A percentile compares a stretch with the other conserved stretches of the same genome.
Conservation (phyloP, 176 grass and related monocot species). For the Triticum monococcum region DNA sequence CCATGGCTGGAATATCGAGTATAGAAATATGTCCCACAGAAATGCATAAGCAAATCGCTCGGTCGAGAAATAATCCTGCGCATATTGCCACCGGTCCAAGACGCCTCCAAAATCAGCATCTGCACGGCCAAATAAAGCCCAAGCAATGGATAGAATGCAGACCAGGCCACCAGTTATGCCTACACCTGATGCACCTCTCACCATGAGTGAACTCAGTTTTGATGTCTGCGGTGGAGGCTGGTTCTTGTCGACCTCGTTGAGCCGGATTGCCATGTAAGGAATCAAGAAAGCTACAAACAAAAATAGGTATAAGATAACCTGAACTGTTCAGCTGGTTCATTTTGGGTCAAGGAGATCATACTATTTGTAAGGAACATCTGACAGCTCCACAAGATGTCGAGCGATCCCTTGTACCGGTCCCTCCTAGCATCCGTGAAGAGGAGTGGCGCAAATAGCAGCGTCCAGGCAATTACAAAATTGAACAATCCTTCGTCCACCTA, state of each 20-base stretch:
- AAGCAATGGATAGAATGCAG: slow-evolving; percentile 57
- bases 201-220: slow-evolving; percentile 64
- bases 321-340: not conserved
- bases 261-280: slow-evolving; percentile 97
- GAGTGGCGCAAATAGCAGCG: slow-evolving; percentile 77
- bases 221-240: slow-evolving; percentile 38
- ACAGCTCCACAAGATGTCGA: slow-evolving; percentile 78
- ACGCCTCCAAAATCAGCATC: slow-evolving; percentile 56
- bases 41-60: slow-evolving; percentile 84
- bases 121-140: slow-evolving; percentile 59
- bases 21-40: slow-evolving; percentile 82
- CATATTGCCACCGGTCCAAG: slow-evolving; percentile 59
- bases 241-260: slow-evolving; percentile 45
- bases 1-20: slow-evolving; percentile 89
- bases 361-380: slow-evolving; percentile 99
- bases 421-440: slow-evolving; percentile 70
- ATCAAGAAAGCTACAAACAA: slow-evolving; percentile 74
- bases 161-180: slow-evolving; percentile 50
- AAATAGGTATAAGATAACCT: slow-evolving; percentile 3
- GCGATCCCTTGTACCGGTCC: slow-evolving; percentile 72
- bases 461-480: slow-evolving; percentile 91
- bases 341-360: slow-evolving; percentile 43
- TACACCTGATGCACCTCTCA: slow-evolving; percentile 48
- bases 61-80: slow-evolving; percentile 50
- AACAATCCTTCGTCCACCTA: slow-evolving; percentile 85